phyloP scores from a whole-genome alignment of 768 basidiomycete genomes.

The Mycena albidolilacea region DNA sequence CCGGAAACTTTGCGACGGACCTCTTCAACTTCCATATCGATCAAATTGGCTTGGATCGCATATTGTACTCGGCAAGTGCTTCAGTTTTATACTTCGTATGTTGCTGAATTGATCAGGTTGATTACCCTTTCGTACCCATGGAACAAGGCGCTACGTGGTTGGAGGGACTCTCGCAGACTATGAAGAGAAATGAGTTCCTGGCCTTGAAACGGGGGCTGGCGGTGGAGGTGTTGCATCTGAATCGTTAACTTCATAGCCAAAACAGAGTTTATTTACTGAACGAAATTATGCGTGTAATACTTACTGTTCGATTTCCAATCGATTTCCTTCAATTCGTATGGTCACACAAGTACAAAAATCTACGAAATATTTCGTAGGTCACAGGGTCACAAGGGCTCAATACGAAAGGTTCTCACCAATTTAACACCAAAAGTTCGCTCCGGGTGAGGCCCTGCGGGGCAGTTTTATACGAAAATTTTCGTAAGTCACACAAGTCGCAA shows the following conservation, averaged over 20 bases:
- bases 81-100: constrained; percentile 46
- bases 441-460: too few relatives aligned
- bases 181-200: constrained; percentile 24
- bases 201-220: constrained; percentile 32
- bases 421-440: too few relatives aligned
- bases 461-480: too few relatives aligned
- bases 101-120: constrained; percentile 22
- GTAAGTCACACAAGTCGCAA: too few relatives aligned
- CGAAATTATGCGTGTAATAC: background rate
- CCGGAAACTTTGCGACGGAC: constrained; percentile 57
- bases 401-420: too few relatives aligned
- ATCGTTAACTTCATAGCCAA: constrained; percentile 1
- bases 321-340: too few relatives aligned
- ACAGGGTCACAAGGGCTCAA: too few relatives aligned
- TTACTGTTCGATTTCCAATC: too few relatives aligned
- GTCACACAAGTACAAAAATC: too few relatives aligned
- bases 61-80: constrained; percentile 57
- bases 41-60: constrained; percentile 57
- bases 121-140: constrained; percentile 31
- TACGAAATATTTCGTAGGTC: too few relatives aligned
- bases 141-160: constrained; percentile 28
- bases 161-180: background rate
- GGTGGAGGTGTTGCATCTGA: constrained; percentile 31
- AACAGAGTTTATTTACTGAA: background rate
- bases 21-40: constrained; percentile 56